A percentile compares a stretch with the other conserved stretches of the same genome.
Evolutionary conservation across 2,329 filamentous ascomycete genomes (phyloP).

Genomic region (Pseudogymnoascus sp.): DNA sequence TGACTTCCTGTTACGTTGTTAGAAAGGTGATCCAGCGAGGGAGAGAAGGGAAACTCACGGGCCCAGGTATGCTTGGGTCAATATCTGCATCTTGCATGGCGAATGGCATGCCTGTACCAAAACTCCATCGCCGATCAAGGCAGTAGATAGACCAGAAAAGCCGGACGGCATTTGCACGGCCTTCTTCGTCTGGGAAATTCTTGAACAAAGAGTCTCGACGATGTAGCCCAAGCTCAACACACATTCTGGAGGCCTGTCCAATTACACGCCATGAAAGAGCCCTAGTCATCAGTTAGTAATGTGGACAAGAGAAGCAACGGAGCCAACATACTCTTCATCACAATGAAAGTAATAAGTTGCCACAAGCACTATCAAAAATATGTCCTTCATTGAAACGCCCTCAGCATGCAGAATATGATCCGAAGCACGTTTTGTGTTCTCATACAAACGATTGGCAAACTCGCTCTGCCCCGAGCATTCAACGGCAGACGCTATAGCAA

Average conservation of each 20-base stretch:
- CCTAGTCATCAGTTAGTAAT: constrained; percentile 10
- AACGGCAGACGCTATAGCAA: constrained; percentile 69
- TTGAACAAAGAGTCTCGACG: constrained; percentile 63
- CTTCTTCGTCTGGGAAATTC: constrained; percentile 58
- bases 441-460: constrained; percentile 63
- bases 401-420: constrained; percentile 53
- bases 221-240: constrained; percentile 76
- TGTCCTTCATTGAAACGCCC: constrained; percentile 47
- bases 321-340: constrained; percentile 55
- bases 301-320: neutral
- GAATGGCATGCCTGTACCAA: constrained; percentile 83
- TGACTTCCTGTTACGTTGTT: constrained; percentile 15
- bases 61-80: constrained; percentile 68
- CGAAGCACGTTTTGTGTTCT: constrained; percentile 63
- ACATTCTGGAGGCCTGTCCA: constrained; percentile 72
- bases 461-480: constrained; percentile 74
- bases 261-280: constrained; percentile 79
- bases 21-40: constrained; percentile 16
- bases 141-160: constrained; percentile 85
- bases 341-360: constrained; percentile 74
- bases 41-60: constrained; percentile 45
- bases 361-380: constrained; percentile 50
- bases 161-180: constrained; percentile 58
- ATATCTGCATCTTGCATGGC: constrained; percentile 80
- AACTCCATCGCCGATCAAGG: constrained; percentile 78